Conservation (phyloP, 1,139 yeast species). For the Pichia sp. region DNA sequence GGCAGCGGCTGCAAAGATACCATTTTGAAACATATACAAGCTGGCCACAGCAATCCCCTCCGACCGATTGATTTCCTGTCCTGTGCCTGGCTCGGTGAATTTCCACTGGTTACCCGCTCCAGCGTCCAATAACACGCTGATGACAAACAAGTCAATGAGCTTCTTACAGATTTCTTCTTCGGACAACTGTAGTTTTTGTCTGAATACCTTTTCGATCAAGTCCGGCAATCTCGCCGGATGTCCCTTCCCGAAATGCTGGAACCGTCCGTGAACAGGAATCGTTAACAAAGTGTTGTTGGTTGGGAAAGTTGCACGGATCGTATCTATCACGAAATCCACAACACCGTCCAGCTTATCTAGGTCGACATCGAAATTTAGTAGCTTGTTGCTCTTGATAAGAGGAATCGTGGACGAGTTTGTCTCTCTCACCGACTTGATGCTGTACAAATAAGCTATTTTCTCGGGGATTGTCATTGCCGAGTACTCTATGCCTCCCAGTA, state of each 20-base stretch:
- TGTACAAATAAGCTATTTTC: conserved; percentile 35
- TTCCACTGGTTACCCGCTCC: conserved; percentile 59
- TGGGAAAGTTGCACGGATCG: conserved; percentile 34
- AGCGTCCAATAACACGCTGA: conserved; percentile 58
- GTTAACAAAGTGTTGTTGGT: conserved; percentile 26
- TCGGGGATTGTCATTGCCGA: conserved; percentile 14
- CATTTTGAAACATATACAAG: conserved; percentile 48
- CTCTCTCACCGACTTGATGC: conserved; percentile 51
- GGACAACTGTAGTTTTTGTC: conserved; percentile 19
- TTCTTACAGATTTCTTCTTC: conserved; percentile 44
- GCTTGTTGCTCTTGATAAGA: conserved; percentile 35
- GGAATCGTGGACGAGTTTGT: conserved; percentile 42
- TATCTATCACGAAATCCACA: conserved; percentile 40
- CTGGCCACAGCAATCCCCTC: conserved; percentile 62
- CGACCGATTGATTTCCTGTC: conserved; percentile 39
- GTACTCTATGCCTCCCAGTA: not conserved
- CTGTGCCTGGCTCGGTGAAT: conserved; percentile 35
- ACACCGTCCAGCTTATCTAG: conserved; percentile 37
- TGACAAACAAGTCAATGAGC: conserved; percentile 50
- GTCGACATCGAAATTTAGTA: conserved; percentile 45
- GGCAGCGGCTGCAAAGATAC: conserved; percentile 37
- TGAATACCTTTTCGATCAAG: conserved; percentile 31
- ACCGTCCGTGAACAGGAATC: conserved; percentile 62
- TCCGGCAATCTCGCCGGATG: conserved; percentile 40
- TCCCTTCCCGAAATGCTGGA: conserved; percentile 57